These are phyloP conservation scores for Kwoniella bestiolae DNA, from an alignment of 768 basidiomycete genomes.

Conservation along the genomic window DNA sequence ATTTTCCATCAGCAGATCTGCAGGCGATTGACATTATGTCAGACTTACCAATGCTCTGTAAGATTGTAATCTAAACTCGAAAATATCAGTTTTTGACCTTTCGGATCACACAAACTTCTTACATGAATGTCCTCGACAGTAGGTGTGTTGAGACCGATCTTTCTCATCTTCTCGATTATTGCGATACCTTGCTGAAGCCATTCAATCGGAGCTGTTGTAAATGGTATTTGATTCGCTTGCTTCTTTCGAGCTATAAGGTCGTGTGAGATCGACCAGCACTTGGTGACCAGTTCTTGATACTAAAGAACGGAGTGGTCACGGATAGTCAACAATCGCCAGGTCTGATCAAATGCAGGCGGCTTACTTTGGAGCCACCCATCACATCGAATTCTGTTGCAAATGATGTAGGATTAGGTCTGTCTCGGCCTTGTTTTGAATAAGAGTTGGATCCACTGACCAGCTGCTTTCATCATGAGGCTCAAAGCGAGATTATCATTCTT, in stretches of 20 bases:
- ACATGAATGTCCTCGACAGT: not conserved
- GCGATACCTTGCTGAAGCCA: not conserved
- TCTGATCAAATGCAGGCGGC: no score
- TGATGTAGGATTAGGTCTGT: no score
- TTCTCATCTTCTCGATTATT: not conserved
- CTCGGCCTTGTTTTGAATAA: not conserved
- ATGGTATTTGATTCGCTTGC: not conserved
- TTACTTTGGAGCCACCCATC: no score
- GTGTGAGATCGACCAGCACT: constrained; percentile 6
- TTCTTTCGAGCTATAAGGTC: not conserved
- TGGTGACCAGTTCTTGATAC: constrained; percentile 1
- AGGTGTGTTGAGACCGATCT: not conserved
- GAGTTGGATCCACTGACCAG: not conserved
- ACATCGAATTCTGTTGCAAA: no score
- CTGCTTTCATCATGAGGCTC: constrained; percentile 4
- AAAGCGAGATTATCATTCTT: constrained; percentile 5
- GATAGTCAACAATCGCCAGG: no score
- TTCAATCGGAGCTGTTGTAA: constrained; percentile 6
- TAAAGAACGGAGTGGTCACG: not conserved
- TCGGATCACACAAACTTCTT: no score
- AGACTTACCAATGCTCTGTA: not conserved
- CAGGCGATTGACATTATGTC: not conserved
- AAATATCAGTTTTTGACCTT: no score
- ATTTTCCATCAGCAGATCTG: not conserved
- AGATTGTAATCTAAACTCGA: not conserved